A percentile compares a stretch with the other conserved stretches of the same genome.
Evolutionary conservation across 1,284 basidiomycete genomes (phyloP).

Genomic region (Ceratobasidium sp.): DNA sequence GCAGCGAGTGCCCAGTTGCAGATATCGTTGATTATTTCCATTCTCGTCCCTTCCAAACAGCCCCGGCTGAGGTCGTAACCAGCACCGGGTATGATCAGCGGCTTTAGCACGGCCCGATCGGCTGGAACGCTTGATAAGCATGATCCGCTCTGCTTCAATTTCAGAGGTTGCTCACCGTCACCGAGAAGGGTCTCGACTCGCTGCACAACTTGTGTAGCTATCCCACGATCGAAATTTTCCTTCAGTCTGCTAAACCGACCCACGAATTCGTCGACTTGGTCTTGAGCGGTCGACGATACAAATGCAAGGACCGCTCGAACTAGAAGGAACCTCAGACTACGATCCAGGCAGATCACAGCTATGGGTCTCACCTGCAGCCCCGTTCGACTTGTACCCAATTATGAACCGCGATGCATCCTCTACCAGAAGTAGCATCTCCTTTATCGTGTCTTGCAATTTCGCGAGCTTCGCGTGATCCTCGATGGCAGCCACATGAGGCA

Average conservation of each 20-base stretch:
- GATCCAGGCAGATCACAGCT: background rate
- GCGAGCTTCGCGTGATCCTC: background rate
- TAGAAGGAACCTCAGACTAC: background rate
- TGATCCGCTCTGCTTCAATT: background rate
- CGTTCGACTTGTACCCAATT: background rate
- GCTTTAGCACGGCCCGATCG: background rate
- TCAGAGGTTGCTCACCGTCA: background rate
- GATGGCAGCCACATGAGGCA: background rate
- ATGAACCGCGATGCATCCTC: conserved; percentile 25
- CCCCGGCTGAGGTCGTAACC: background rate
- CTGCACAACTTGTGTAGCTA: background rate
- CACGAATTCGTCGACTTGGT: conserved; percentile 5
- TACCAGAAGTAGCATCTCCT: background rate
- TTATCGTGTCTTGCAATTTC: background rate
- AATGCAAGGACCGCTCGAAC: background rate
- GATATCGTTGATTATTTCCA: background rate
- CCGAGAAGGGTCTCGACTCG: background rate
- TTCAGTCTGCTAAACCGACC: background rate
- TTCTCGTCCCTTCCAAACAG: conserved; percentile 19
- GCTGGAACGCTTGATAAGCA: background rate
- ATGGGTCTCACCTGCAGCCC: background rate
- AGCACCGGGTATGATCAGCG: background rate
- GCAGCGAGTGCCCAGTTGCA: background rate
- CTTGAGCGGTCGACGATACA: conserved; percentile 1
- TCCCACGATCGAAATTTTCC: conserved; percentile 2